These are phyloP conservation scores for Emericellopsis terricola DNA, from an alignment of 495 filamentous ascomycete species.

Conservation along the genomic window DNA sequence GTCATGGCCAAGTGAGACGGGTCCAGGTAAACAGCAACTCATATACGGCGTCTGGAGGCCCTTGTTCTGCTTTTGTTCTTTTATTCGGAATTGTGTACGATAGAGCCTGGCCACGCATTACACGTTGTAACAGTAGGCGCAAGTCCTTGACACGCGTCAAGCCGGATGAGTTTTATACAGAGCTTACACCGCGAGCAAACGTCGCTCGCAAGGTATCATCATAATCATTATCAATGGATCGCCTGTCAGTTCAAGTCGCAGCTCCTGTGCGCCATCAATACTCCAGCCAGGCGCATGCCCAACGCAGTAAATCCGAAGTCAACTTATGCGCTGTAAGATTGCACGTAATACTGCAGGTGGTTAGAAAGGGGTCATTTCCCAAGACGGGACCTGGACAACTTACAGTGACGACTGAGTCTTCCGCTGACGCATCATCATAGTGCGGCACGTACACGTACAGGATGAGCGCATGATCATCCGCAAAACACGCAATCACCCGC, in stretches of 20 bases:
- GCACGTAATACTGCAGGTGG: constrained; percentile 6
- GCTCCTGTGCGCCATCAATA: too few relatives aligned
- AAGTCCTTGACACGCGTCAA: too few relatives aligned
- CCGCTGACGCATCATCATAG: constrained; percentile 40
- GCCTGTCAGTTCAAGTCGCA: too few relatives aligned
- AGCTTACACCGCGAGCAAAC: too few relatives aligned
- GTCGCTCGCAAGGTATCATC: too few relatives aligned
- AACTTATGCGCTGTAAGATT: constrained; percentile 5
- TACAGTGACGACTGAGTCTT: constrained; percentile 68
- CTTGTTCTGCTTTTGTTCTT: not conserved
- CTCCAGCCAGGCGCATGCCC: too few relatives aligned
- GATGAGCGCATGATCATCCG: constrained; percentile 65
- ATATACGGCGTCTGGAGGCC: not conserved
- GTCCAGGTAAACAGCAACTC: not conserved
- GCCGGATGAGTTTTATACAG: too few relatives aligned
- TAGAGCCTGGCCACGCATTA: too few relatives aligned
- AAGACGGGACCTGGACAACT: constrained; percentile 9
- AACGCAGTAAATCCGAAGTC: too few relatives aligned
- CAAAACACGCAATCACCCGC: constrained; percentile 76
- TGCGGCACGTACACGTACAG: constrained; percentile 81
- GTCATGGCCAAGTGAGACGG: constrained; percentile 52
- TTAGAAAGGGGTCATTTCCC: constrained; percentile 1
- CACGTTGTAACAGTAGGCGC: too few relatives aligned
- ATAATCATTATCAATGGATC: too few relatives aligned
- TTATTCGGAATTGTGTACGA: too few relatives aligned